Base-by-base conservation (phyloP, 805 yeast genomes). In the Lachancea quebecensis region DNA sequence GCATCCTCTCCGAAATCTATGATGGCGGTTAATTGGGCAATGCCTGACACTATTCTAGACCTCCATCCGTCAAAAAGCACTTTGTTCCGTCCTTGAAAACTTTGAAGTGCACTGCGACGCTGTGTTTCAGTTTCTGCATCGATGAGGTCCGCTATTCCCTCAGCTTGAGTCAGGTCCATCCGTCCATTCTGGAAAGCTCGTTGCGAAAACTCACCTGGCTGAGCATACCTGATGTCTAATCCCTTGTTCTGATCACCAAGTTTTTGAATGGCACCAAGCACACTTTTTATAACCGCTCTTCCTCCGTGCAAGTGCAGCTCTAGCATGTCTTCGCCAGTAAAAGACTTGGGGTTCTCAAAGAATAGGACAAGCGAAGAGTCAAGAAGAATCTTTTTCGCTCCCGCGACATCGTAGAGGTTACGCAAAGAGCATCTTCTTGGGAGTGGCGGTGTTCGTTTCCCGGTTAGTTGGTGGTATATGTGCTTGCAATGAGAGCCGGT, bases 271-370 rank as follows among this genome's bases (percentile, higher is more conserved):
- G 95, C 80, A 4, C 67, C 67, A 39, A 90, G 56, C 0, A 90
- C 85, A 0, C 88, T 74, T 39, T 72, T 70, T 2, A 86, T 76
- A 1, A 91, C 87, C 0, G 98, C 96, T 10, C 75, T 79, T 3
- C 98, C 97, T 3, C 99, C 99, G 63, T 93, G 99, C 2, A 86
- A 64, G 58, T 93, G 97, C n/a, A 93, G 61, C 57, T 93, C 99
- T 9, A 90, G 68, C 21, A 84, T 55, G 54, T 91, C 96, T 61
- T 93, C 98, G 1, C 99, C 99, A 0, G 98, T 93, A 57, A 82
- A 93, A 0, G 96, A 82, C 11, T 72, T 68, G 0, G 97, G 97
- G 1, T 74, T 75, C 14, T 76, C 62, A 64, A 91, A 90, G 56
- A 67, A 82, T 1, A 89, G 56, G 0, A 82, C 69, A 15, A 93